phyloP scores from a whole-genome alignment of 2,329 filamentous ascomycete species.

The Grosmannia huntii region DNA sequence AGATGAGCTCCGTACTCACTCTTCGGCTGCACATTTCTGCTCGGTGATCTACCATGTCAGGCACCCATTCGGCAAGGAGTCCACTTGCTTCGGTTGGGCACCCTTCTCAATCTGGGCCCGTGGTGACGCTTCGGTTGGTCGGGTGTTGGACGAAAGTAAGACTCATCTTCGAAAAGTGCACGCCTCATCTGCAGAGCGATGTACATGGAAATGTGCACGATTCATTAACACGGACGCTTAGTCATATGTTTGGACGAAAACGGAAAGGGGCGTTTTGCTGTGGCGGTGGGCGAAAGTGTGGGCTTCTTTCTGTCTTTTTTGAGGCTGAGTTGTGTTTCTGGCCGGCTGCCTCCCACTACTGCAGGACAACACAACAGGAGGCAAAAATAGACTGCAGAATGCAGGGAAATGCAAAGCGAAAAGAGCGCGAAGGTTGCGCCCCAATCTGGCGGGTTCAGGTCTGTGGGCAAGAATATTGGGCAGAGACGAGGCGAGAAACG shows the following conservation, averaged over 20 bases:
- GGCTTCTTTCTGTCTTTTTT: neutral
- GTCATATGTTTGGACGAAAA: neutral
- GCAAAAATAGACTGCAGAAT: neutral
- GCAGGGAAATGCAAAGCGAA: neutral
- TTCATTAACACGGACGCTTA: neutral
- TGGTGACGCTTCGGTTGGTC: neutral
- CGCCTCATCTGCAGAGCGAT: too few species aligned
- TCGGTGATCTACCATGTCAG: neutral
- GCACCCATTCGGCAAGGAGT: neutral
- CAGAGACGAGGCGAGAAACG: too few species aligned
- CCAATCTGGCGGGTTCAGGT: constrained; percentile 3
- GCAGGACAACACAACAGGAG: neutral
- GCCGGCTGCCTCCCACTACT: constrained; percentile 8
- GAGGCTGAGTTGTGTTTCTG: constrained; percentile 2
- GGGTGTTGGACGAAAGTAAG: neutral
- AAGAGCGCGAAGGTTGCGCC: neutral
- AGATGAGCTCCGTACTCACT: neutral
- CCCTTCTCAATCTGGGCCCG: neutral
- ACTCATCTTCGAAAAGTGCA: neutral
- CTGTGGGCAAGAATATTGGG: neutral
- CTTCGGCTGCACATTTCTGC: neutral
- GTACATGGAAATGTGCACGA: neutral
- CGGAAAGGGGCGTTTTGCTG: neutral
- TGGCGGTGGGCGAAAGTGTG: neutral
- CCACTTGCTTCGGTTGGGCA: neutral